phyloP scores from a whole-genome alignment of 2,329 filamentous ascomycete genomes.

The Septoria petroselini region DNA sequence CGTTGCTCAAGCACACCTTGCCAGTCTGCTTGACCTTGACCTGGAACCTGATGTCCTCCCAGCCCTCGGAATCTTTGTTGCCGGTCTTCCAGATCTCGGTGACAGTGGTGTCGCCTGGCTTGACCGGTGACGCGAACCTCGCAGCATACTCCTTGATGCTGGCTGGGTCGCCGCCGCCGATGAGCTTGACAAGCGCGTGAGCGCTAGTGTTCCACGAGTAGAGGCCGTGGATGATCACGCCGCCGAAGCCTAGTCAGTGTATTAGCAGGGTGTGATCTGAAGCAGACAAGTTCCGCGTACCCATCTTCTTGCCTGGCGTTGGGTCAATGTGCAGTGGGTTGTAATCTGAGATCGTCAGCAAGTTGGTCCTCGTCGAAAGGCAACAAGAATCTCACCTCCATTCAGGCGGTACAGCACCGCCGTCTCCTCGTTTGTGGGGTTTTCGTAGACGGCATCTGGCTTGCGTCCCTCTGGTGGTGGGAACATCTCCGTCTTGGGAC shows the following conservation, averaged over 20 bases:
- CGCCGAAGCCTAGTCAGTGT: constrained; percentile 59
- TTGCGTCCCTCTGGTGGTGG: constrained; percentile 68
- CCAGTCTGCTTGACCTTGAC: constrained; percentile 73
- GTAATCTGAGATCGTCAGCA: constrained; percentile 59
- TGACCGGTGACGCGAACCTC: constrained; percentile 79
- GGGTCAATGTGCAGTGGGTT: constrained; percentile 88
- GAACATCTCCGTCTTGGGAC: constrained; percentile 71
- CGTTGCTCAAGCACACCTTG: constrained; percentile 85
- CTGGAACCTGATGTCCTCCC: constrained; percentile 79
- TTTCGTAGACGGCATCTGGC: constrained; percentile 67
- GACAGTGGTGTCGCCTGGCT: constrained; percentile 76
- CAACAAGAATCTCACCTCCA: constrained; percentile 44
- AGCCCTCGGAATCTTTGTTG: constrained; percentile 59
- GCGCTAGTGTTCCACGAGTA: constrained; percentile 69
- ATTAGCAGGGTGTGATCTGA: neutral
- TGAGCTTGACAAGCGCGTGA: constrained; percentile 67
- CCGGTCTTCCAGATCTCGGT: constrained; percentile 80
- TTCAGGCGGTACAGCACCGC: constrained; percentile 78
- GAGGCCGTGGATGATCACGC: constrained; percentile 83
- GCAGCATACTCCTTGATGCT: constrained; percentile 89
- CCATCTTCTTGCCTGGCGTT: constrained; percentile 76
- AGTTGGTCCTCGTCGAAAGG: no score
- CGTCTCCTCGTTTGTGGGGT: constrained; percentile 69
- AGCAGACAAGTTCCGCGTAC: constrained; percentile 37
- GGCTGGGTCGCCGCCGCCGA: constrained; percentile 73